phyloP scores from a whole-genome alignment of 371 early-diverging fungal species.

The Homolaphlyctis polyrhiza region DNA sequence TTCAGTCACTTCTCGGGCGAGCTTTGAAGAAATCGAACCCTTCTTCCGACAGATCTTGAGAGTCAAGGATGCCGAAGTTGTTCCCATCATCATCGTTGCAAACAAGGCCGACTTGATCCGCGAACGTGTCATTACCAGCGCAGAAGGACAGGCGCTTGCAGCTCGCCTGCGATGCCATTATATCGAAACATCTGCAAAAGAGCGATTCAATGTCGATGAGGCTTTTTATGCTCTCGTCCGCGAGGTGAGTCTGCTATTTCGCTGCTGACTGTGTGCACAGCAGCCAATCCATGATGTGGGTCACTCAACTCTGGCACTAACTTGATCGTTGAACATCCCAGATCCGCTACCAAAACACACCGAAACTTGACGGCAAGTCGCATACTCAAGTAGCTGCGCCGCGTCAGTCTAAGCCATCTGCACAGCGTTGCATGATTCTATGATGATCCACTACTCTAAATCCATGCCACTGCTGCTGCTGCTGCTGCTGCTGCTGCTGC shows the following conservation, averaged over 20 bases:
- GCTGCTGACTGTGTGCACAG: not conserved
- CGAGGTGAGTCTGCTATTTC: constrained; percentile 47
- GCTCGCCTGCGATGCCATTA: constrained; percentile 70
- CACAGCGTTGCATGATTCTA: not conserved
- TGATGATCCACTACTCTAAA: no score
- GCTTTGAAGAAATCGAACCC: constrained; percentile 74
- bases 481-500: no score
- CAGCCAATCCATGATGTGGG: not conserved
- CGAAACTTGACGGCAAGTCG: not conserved
- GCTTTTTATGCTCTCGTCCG: constrained; percentile 86
- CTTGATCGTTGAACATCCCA: not conserved
- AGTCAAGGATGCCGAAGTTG: constrained; percentile 75
- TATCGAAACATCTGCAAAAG: constrained; percentile 90
- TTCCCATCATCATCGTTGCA: constrained; percentile 86
- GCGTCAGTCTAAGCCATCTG: not conserved
- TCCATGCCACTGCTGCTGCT: no score
- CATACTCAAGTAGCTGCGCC: constrained; percentile 12
- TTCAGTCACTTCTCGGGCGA: constrained; percentile 65
- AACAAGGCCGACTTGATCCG: constrained; percentile 90
- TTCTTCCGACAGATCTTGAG: constrained; percentile 74
- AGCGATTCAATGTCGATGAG: constrained; percentile 85
- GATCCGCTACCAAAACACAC: constrained; percentile 20
- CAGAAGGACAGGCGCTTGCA: constrained; percentile 82
- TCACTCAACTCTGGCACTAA: no score
- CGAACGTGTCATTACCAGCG: constrained; percentile 65